A percentile compares a stretch with the other conserved stretches of the same genome.
phyloP scores from a whole-genome alignment of 1,284 basidiomycete species.

The Phellinidium pouzarii region DNA sequence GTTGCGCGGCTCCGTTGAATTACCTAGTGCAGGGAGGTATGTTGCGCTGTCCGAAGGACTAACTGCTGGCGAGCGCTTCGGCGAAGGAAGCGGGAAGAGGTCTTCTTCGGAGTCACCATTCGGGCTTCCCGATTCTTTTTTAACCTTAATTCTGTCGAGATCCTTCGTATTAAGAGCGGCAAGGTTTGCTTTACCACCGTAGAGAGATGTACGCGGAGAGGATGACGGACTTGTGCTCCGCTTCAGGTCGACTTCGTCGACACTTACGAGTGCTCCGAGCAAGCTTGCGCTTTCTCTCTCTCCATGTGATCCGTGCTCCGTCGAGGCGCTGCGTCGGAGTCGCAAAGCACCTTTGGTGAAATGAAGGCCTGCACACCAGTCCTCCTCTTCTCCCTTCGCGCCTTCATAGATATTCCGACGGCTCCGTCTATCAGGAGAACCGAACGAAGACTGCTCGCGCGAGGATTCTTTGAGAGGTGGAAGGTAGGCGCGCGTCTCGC shows the following conservation, averaged over 20 bases:
- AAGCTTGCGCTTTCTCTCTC: constrained; percentile 1
- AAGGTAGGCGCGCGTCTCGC: not conserved
- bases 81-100: constrained; percentile 22
- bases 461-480: constrained; percentile 13
- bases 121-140: not conserved
- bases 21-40: not conserved
- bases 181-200: not conserved
- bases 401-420: constrained; percentile 2
- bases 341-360: constrained; percentile 17
- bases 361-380: constrained; percentile 17
- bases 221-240: not conserved
- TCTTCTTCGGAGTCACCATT: constrained; percentile 19
- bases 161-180: not conserved
- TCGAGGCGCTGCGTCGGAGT: constrained; percentile 14
- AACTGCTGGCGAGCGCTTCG: constrained; percentile 18
- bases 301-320: constrained; percentile 1
- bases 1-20: constrained; percentile 6
- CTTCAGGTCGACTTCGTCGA: constrained; percentile 17
- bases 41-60: constrained; percentile 14
- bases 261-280: constrained; percentile 11
- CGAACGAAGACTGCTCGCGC: constrained; percentile 1
- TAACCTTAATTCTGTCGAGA: constrained; percentile 2
- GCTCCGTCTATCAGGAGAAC: not conserved
- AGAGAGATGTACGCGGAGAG: not conserved
- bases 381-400: not conserved